Conservation (phyloP, 2,329 filamentous ascomycete species). For the Claviceps arundinis region DNA sequence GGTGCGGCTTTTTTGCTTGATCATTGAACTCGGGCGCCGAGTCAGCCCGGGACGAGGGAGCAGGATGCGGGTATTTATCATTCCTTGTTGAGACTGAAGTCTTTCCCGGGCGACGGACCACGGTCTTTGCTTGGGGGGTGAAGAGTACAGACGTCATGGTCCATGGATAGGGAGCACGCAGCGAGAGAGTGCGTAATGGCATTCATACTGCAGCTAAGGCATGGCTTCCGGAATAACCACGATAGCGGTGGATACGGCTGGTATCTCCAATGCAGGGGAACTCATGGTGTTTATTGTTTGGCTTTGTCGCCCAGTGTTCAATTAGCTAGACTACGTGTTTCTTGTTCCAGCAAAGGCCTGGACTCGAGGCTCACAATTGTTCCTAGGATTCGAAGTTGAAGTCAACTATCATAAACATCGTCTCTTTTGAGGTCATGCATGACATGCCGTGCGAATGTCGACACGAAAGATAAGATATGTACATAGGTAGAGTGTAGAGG, state of each 20-base stretch:
- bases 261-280: neutral
- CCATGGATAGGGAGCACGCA: neutral
- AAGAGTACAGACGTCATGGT: neutral
- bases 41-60: neutral
- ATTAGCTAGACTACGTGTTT: constrained; percentile 5
- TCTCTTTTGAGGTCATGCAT: neutral
- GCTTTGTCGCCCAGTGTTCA: neutral
- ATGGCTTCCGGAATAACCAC: neutral
- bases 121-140: neutral
- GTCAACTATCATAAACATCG: neutral
- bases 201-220: neutral
- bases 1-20: neutral
- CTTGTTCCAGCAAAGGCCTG: constrained; percentile 1
- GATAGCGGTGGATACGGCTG: neutral
- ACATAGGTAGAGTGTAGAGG: no score
- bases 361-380: constrained; percentile 3
- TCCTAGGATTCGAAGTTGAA: constrained; percentile 1
- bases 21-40: neutral
- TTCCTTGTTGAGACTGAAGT: neutral
- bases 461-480: no score
- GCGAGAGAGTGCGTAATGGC: neutral
- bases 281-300: neutral
- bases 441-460: no score
- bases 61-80: neutral
- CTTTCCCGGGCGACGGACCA: neutral